Evolutionary conservation across 345 rosid genomes (phyloP).

Genomic region (Durio zibethinus): DNA sequence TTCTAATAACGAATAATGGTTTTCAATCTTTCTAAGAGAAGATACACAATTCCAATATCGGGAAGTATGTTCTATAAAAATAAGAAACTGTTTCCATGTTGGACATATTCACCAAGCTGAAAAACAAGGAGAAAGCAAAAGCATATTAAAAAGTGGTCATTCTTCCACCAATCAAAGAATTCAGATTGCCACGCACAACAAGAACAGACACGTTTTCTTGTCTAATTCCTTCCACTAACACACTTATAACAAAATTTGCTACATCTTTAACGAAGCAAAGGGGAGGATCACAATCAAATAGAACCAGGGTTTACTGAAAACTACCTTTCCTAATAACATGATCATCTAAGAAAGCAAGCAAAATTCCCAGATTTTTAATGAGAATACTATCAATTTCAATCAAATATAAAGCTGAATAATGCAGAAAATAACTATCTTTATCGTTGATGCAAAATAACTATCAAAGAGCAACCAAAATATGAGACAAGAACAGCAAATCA

Average conservation of each 20-base stretch:
- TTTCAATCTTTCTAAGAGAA: background rate
- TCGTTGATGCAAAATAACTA: background rate
- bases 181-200: background rate
- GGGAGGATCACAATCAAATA: background rate
- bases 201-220: background rate
- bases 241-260: background rate
- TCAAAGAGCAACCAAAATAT: slow-evolving; percentile 17
- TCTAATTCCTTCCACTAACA: background rate
- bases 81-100: background rate
- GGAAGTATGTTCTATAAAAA: background rate
- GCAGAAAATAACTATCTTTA: background rate
- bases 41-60: background rate
- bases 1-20: background rate
- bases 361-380: background rate
- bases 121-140: background rate
- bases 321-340: background rate
- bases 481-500: slow-evolving; percentile 20
- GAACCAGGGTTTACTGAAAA: slow-evolving; percentile 8
- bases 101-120: background rate
- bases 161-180: background rate
- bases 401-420: slow-evolving; percentile 1
- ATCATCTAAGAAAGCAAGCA: background rate
- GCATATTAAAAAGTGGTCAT: background rate
- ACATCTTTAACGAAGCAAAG: background rate
- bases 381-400: background rate